Conservation (phyloP, 306 rosid species). For the Acacia acuminata region DNA sequence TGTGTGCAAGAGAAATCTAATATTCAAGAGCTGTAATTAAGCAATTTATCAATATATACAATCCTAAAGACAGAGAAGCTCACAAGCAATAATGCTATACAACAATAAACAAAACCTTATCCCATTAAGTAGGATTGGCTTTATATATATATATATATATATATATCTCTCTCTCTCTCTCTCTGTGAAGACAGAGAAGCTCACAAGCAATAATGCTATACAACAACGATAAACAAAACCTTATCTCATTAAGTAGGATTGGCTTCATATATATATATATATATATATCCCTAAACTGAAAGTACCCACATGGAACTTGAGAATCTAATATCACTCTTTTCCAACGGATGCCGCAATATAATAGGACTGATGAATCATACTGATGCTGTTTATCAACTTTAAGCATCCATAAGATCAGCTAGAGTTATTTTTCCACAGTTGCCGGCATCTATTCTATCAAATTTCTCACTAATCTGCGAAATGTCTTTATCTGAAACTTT, state of each 20-base stretch:
- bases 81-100: background rate
- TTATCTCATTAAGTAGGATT: too few species aligned
- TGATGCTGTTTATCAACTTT: conserved; percentile 26
- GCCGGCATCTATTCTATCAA: conserved; percentile 80
- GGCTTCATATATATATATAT: too few species aligned
- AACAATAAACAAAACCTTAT: too few species aligned
- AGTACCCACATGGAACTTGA: conserved; percentile 28
- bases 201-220: background rate
- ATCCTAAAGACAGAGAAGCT: background rate
- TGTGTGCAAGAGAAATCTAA: background rate
- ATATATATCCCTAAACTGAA: background rate
- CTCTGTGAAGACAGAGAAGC: background rate
- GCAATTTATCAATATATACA: background rate
- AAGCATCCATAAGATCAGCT: conserved; percentile 74
- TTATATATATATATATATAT: too few species aligned
- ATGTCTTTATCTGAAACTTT: conserved; percentile 86
- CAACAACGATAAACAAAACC: too few species aligned
- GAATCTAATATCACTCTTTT: conserved; percentile 22
- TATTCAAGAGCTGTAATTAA: background rate
- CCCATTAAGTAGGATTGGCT: too few species aligned
- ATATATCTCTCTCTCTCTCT: too few species aligned
- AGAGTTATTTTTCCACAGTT: conserved; percentile 93
- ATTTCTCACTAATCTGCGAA: conserved; percentile 69
- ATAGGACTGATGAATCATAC: background rate
- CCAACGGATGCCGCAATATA: background rate